Evolutionary conservation across 495 filamentous ascomycete species (phyloP).

Genomic region (Polyplosphaeria fusca): DNA sequence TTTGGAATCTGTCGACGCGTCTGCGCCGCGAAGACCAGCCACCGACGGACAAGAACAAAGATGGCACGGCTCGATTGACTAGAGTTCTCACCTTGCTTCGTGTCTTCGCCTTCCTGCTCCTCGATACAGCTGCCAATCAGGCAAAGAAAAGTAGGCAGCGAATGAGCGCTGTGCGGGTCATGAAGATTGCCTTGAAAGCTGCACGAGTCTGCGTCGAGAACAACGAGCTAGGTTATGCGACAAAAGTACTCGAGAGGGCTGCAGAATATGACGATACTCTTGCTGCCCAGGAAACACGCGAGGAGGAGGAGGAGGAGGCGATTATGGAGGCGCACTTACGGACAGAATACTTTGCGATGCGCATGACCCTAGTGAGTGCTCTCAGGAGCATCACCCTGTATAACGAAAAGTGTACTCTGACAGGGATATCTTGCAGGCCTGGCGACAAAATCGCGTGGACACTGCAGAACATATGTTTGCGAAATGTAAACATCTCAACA

Average conservation of each 20-base stretch:
- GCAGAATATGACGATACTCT: slow-evolving; percentile 61
- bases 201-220: slow-evolving; percentile 60
- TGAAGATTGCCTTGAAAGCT: slow-evolving; percentile 66
- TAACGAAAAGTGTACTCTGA: slow-evolving; percentile 11
- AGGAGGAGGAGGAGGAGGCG: slow-evolving; percentile 34
- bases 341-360: slow-evolving; percentile 66
- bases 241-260: slow-evolving; percentile 60
- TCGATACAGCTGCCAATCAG: slow-evolving; percentile 53
- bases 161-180: slow-evolving; percentile 48
- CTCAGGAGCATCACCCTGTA: not conserved
- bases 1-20: slow-evolving; percentile 69
- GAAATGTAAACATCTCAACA: slow-evolving; percentile 48
- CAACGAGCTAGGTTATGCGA: slow-evolving; percentile 54
- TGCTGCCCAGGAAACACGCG: slow-evolving; percentile 39
- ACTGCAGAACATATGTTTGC: slow-evolving; percentile 75
- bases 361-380: slow-evolving; percentile 60
- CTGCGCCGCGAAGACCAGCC: slow-evolving; percentile 37
- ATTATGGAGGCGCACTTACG: slow-evolving; percentile 45
- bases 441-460: slow-evolving; percentile 65
- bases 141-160: slow-evolving; percentile 18
- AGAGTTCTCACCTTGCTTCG: slow-evolving; percentile 46
- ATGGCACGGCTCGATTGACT: not conserved
- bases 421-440: slow-evolving; percentile 58
- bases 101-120: slow-evolving; percentile 66
- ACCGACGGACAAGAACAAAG: slow-evolving; percentile 1